Base-by-base conservation (phyloP, 2,329 filamentous ascomycete species). In the Aspergillus brasiliensis region DNA sequence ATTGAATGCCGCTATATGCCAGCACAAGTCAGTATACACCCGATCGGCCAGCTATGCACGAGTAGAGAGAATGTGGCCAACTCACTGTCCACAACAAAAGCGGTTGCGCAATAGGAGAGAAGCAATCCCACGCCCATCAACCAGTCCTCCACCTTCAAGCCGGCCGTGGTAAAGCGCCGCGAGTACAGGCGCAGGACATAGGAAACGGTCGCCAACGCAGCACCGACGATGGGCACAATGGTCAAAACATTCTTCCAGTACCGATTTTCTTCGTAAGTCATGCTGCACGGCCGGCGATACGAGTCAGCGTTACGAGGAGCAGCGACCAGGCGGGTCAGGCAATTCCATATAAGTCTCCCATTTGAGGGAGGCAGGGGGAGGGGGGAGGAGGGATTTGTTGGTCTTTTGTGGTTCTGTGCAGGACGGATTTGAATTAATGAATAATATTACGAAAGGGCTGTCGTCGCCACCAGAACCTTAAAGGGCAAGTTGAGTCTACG, bases 181-280 rank as follows among this genome's bases (percentile, higher is more conserved):
- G 59, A 55, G 34, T 47, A 58, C 7, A 61, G 48, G 1, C 61
- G 61, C 27, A 63, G 17, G 13, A 56, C 10, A 49, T 59, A 63
- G 3, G 46, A 46, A 5, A 59, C 11, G 6, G 61, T 63, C 3
- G 61, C 61, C 27, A 61, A 1, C n/a, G 38, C 37, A n/a, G 59
- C 56, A 7, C 59, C 52, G 11, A 58, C 38, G 27, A 61, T 58
- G 23, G 61, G 56, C 11, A 63, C 56, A 15, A 61, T 56, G 5
- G 48, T 63, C 47, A 63, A 44, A 3, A 56, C 58, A 40, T 62
- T 58, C 15, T 62, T 62, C 60, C 60, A 62, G 49, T 62, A 62
- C 23, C 40, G 56, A 25, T 62, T 58, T 28, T 62, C 51, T 40
- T 56, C 23, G 27, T 37, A 23, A 51, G 56, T 60, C 27, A 44